phyloP scores from a whole-genome alignment of 2,329 filamentous ascomycete species.

The Pseudocercospora ulei region DNA sequence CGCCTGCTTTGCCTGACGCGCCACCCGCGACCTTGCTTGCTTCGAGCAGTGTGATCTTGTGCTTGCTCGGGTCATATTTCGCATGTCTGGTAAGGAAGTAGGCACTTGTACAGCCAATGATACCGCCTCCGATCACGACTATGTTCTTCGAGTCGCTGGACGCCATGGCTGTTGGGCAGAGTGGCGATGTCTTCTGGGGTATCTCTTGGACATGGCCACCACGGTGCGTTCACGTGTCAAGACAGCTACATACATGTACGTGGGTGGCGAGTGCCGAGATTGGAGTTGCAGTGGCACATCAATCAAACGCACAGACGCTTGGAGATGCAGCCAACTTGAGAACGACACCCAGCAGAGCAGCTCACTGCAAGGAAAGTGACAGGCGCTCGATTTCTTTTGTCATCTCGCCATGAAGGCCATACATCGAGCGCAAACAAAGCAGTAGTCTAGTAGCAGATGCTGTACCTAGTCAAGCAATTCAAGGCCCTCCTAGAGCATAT shows the following conservation, averaged over 20 bases:
- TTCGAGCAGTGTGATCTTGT: slow-evolving; percentile 78
- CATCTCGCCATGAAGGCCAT: slow-evolving; percentile 23
- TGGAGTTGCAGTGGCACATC: background rate
- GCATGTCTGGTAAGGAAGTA: slow-evolving; percentile 86
- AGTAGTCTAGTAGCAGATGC: slow-evolving; percentile 26
- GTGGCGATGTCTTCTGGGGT: no score
- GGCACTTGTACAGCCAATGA: slow-evolving; percentile 83
- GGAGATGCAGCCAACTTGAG: background rate
- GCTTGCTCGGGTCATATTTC: slow-evolving; percentile 61
- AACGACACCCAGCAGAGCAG: background rate
- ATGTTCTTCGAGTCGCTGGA: slow-evolving; percentile 29
- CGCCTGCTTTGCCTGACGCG: slow-evolving; percentile 89
- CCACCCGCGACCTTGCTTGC: slow-evolving; percentile 77
- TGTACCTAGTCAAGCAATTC: slow-evolving; percentile 23
- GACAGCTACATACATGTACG: no score
- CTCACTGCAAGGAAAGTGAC: slow-evolving; percentile 14
- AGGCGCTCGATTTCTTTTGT: slow-evolving; percentile 23
- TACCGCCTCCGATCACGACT: slow-evolving; percentile 59
- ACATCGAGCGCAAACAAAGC: slow-evolving; percentile 22
- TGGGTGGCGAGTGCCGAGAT: background rate
- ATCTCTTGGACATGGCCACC: no score
- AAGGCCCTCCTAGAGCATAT: slow-evolving; percentile 20
- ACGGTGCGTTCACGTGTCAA: no score
- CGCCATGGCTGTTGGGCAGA: no score
- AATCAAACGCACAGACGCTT: background rate